These are phyloP conservation scores for Ceratocystis huliohia DNA, from an alignment of 2,329 filamentous ascomycete genomes.

Conservation along the genomic window DNA sequence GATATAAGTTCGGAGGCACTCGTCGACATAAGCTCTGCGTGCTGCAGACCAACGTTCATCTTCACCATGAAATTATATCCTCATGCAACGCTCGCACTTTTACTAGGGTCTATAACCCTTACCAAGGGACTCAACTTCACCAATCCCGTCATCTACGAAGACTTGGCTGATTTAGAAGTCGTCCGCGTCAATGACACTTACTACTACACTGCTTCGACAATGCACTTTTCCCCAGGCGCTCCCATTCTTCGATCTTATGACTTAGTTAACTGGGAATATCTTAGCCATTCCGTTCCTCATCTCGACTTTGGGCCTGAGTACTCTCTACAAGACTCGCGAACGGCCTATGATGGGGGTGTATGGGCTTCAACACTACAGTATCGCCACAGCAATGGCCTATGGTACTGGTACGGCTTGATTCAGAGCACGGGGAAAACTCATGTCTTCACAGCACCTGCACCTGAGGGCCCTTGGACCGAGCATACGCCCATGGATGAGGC, in stretches of 20 bases:
- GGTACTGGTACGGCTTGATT: slow-evolving; percentile 24
- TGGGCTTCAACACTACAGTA: slow-evolving; percentile 20
- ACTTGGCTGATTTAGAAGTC: slow-evolving; percentile 27
- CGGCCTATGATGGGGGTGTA: slow-evolving; percentile 19
- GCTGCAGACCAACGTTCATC: background rate
- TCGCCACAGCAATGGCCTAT: slow-evolving; percentile 15
- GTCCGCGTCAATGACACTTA: slow-evolving; percentile 26
- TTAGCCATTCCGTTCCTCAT: slow-evolving; percentile 21
- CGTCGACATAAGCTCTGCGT: background rate
- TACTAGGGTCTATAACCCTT: background rate
- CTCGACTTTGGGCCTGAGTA: slow-evolving; percentile 9
- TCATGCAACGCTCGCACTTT: background rate
- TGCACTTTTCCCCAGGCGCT: slow-evolving; percentile 46
- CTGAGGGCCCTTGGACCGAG: slow-evolving; percentile 24
- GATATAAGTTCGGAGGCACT: background rate
- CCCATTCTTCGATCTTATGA: slow-evolving; percentile 31
- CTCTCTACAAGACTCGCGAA: slow-evolving; percentile 17
- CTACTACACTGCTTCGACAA: slow-evolving; percentile 41
- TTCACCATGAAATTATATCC: background rate
- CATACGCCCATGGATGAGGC: slow-evolving; percentile 21
- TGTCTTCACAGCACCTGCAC: slow-evolving; percentile 24
- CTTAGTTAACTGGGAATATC: slow-evolving; percentile 27
- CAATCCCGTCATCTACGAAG: slow-evolving; percentile 28
- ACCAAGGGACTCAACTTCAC: background rate
- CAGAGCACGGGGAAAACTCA: slow-evolving; percentile 22